These are phyloP conservation scores for Ramalina intermedia DNA, from an alignment of 495 filamentous ascomycete genomes.

Conservation along the genomic window DNA sequence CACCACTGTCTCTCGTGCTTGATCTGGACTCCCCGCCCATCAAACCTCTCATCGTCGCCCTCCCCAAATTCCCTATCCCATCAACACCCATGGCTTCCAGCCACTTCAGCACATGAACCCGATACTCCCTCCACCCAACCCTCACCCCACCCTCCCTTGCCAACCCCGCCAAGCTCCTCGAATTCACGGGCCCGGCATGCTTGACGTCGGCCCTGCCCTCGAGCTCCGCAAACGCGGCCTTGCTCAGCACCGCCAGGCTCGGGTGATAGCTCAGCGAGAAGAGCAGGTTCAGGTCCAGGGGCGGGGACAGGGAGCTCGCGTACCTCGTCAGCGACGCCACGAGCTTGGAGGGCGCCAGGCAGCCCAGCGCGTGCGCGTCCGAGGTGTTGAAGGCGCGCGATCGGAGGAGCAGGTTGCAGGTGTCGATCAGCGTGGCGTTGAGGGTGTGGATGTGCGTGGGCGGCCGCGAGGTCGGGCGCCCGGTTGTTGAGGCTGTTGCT, in stretches of 20 bases:
- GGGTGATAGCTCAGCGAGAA: slow-evolving; percentile 62
- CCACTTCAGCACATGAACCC: slow-evolving; percentile 55
- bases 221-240: slow-evolving; percentile 49
- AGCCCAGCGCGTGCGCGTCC: slow-evolving; percentile 60
- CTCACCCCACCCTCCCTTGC: slow-evolving; percentile 54
- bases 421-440: slow-evolving; percentile 81
- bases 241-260: slow-evolving; percentile 49
- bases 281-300: slow-evolving; percentile 34
- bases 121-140: slow-evolving; percentile 60
- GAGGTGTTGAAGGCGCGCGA: slow-evolving; percentile 54
- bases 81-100: slow-evolving; percentile 48
- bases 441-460: slow-evolving; percentile 47
- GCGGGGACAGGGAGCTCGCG: slow-evolving; percentile 27
- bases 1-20: neutral
- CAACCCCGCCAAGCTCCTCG: slow-evolving; percentile 45
- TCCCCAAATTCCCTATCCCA: slow-evolving; percentile 62
- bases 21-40: slow-evolving; percentile 2
- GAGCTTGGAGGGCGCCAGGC: slow-evolving; percentile 41
- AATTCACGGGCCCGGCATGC: slow-evolving; percentile 66
- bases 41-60: slow-evolving; percentile 61
- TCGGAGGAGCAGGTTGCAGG: slow-evolving; percentile 77
- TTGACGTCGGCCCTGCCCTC: slow-evolving; percentile 47
- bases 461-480: neutral
- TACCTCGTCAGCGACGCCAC: slow-evolving; percentile 34
- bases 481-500: neutral